phyloP scores from a whole-genome alignment of 305 asterid genomes.

The Fraxinus nigra region DNA sequence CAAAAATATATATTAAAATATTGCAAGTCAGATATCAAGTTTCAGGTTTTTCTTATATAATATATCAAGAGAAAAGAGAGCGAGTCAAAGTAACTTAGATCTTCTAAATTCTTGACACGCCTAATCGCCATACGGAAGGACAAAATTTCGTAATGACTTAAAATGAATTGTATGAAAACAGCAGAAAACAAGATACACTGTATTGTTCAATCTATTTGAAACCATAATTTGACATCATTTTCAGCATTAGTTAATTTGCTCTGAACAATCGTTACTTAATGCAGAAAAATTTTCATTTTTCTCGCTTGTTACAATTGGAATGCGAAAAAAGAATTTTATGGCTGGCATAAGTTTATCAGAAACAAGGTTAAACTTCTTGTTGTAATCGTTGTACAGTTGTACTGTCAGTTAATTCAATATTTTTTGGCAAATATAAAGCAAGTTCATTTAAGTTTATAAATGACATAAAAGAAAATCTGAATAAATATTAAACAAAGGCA shows the following conservation, averaged over 20 bases:
- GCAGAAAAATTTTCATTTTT: not conserved
- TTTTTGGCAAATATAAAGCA: not conserved
- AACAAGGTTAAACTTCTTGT: not conserved
- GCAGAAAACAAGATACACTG: not conserved
- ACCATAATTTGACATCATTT: slow-evolving; percentile 15
- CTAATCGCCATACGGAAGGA: not conserved
- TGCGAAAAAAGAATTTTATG: not conserved
- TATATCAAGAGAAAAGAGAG: not conserved
- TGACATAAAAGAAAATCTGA: not conserved
- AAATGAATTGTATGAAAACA: not conserved
- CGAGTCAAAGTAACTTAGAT: slow-evolving; percentile 10
- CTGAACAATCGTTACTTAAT: not conserved
- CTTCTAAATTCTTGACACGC: slow-evolving; percentile 12
- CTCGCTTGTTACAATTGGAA: not conserved
- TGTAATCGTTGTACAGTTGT: not conserved
- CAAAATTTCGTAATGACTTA: not conserved
- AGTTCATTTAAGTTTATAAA: not conserved
- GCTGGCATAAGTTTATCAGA: not conserved
- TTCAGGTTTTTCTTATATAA: slow-evolving; percentile 9
- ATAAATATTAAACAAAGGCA: not conserved
- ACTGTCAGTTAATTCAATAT: not conserved
- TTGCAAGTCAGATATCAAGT: not conserved
- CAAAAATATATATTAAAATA: slow-evolving; percentile 11
- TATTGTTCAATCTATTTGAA: not conserved
- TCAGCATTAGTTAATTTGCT: not conserved